Conservation (phyloP, 164 flowering plant species). For the Vitis amurensis region DNA sequence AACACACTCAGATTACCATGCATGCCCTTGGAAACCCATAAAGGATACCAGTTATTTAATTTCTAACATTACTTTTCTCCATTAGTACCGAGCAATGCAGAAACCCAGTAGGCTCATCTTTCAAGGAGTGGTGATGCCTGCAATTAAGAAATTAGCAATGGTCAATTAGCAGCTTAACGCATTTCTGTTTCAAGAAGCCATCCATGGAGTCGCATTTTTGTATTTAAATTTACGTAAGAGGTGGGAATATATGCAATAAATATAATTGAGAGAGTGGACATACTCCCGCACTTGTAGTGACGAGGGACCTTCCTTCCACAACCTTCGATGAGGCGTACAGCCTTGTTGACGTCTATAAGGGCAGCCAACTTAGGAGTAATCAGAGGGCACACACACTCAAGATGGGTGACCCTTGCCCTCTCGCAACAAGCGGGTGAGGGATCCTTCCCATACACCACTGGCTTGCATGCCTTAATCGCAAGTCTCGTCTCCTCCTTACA, state of each 20-base stretch:
- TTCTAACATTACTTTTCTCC: no score
- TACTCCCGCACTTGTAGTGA: background rate
- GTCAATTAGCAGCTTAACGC: no score
- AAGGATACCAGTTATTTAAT: no score
- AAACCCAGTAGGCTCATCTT: background rate
- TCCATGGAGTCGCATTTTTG: no score
- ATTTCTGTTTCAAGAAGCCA: no score
- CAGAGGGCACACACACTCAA: background rate
- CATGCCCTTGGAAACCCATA: no score
- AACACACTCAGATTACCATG: no score
- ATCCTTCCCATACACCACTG: background rate
- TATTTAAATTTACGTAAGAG: no score
- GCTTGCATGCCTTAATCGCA: background rate
- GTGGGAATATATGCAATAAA: no score
- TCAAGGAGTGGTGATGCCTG: constrained; percentile 34
- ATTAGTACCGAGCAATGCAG: no score
- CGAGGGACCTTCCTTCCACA: constrained; percentile 1
- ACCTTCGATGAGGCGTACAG: background rate
- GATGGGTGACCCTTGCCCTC: background rate
- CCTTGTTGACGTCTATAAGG: background rate
- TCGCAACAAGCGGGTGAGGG: background rate
- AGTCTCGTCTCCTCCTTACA: background rate
- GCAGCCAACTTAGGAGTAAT: background rate
- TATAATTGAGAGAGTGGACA: background rate
- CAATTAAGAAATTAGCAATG: constrained; percentile 1